phyloP scores from a whole-genome alignment of 495 filamentous ascomycete genomes.

The Penicillium diatomitis region DNA sequence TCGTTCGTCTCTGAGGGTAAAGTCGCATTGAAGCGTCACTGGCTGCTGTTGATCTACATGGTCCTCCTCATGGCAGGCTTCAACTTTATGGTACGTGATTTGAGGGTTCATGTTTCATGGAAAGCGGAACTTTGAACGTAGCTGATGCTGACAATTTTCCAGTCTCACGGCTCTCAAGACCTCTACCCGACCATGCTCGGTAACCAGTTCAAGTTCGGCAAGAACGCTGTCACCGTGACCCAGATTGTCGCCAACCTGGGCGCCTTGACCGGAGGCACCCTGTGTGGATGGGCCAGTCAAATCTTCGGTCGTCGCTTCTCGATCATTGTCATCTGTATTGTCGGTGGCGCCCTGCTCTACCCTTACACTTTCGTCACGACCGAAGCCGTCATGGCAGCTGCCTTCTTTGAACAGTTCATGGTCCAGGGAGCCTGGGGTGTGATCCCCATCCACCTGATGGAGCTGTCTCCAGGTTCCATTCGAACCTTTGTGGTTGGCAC shows the following conservation, averaged over 20 bases:
- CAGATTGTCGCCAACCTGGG: slow-evolving; percentile 81
- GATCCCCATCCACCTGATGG: slow-evolving; percentile 82
- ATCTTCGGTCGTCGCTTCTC: slow-evolving; percentile 75
- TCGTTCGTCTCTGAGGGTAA: slow-evolving; percentile 70
- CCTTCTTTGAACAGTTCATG: slow-evolving; percentile 90
- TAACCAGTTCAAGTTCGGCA: slow-evolving; percentile 64
- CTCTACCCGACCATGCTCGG: slow-evolving; percentile 79
- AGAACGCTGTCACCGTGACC: slow-evolving; percentile 67
- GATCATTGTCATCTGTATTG: slow-evolving; percentile 66
- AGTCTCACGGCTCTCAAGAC: slow-evolving; percentile 83
- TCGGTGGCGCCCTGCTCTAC: slow-evolving; percentile 73
- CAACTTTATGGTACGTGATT: slow-evolving; percentile 64
- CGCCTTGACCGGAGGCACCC: slow-evolving; percentile 67
- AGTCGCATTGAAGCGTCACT: slow-evolving; percentile 66
- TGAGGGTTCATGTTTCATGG: neutral
- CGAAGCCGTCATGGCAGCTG: slow-evolving; percentile 60
- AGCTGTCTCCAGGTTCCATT: slow-evolving; percentile 71
- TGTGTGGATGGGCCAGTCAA: slow-evolving; percentile 69
- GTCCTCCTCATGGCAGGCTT: slow-evolving; percentile 84
- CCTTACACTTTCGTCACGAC: slow-evolving; percentile 65
- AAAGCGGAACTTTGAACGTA: too few species aligned
- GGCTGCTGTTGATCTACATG: slow-evolving; percentile 69
- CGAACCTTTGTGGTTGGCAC: slow-evolving; percentile 80
- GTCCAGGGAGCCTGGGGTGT: slow-evolving; percentile 83
- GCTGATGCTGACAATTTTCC: neutral